Evolutionary conservation across 768 basidiomycete species (phyloP).

Genomic region (Lentinula sp.): DNA sequence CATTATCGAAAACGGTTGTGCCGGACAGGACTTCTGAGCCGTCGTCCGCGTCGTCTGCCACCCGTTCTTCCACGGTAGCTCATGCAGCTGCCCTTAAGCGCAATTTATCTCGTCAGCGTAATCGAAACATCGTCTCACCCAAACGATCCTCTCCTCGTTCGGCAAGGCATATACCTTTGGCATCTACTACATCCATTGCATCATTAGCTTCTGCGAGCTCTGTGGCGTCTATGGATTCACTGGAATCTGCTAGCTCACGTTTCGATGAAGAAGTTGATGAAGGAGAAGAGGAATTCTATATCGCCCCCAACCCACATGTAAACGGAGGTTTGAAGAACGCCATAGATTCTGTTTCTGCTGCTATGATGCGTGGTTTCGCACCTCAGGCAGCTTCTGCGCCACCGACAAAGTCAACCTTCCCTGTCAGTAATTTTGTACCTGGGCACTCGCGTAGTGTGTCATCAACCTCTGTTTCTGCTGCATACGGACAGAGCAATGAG

Average conservation of each 20-base stretch:
- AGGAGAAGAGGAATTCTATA: constrained; percentile 31
- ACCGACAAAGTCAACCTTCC: neutral
- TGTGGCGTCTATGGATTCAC: constrained; percentile 9
- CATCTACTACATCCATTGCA: neutral
- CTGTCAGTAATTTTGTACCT: neutral
- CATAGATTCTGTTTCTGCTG: constrained; percentile 29
- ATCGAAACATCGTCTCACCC: neutral
- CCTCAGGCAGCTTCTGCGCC: neutral
- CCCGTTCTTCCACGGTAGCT: neutral
- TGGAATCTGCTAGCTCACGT: neutral
- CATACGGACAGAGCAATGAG: constrained; percentile 39
- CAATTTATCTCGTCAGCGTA: constrained; percentile 4
- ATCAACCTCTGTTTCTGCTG: neutral
- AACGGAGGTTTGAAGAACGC: constrained; percentile 87
- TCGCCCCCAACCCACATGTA: constrained; percentile 60
- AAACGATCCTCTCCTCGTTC: constrained; percentile 36
- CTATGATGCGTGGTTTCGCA: neutral
- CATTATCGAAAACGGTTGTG: neutral
- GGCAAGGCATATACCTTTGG: constrained; percentile 1
- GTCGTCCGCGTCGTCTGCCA: neutral
- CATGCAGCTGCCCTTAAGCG: constrained; percentile 1
- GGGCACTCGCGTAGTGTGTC: constrained; percentile 31
- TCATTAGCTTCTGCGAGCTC: constrained; percentile 9
- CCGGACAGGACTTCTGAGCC: neutral
- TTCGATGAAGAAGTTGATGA: neutral